These are phyloP conservation scores for Vigna hirtella DNA, from an alignment of 306 rosid species.

Conservation along the genomic window DNA sequence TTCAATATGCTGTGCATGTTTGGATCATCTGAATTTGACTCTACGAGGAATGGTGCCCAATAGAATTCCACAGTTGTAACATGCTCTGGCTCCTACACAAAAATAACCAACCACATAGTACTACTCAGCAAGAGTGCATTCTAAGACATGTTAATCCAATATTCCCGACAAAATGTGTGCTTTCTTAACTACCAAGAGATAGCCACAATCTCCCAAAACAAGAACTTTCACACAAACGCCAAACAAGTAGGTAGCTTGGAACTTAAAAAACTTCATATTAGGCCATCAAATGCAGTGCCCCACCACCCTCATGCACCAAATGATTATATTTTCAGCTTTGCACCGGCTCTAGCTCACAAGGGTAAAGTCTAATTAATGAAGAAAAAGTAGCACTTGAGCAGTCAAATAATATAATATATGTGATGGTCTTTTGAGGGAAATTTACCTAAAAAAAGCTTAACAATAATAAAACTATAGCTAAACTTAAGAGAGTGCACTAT, in stretches of 20 bases:
- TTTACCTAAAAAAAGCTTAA: no score
- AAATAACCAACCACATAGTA: neutral
- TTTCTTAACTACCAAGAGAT: conserved; percentile 44
- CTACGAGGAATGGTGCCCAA: conserved; percentile 97
- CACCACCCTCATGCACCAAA: conserved; percentile 24
- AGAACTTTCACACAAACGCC: conserved; percentile 23
- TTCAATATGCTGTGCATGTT: conserved; percentile 91
- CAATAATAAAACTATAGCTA: no score
- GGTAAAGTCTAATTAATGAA: conserved; percentile 1
- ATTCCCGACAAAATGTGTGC: conserved; percentile 8
- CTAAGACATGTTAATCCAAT: conserved; percentile 41
- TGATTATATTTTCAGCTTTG: neutral
- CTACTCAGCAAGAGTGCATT: conserved; percentile 32
- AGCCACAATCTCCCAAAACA: conserved; percentile 24
- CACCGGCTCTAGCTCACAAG: neutral
- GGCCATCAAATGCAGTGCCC: conserved; percentile 35
- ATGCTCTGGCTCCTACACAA: conserved; percentile 63
- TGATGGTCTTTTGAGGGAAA: no score
- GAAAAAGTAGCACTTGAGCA: conserved; percentile 19
- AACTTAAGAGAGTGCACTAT: no score
- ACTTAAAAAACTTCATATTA: conserved; percentile 18
- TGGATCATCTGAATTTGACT: conserved; percentile 99
- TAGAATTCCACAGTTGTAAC: conserved; percentile 91
- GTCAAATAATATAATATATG: neutral
- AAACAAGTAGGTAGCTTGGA: conserved; percentile 37